Evolutionary conservation across 1,139 yeast species (phyloP), one percentile per base, ranked within the genome.

Genomic region (Geotrichum carabidarum): DNA sequence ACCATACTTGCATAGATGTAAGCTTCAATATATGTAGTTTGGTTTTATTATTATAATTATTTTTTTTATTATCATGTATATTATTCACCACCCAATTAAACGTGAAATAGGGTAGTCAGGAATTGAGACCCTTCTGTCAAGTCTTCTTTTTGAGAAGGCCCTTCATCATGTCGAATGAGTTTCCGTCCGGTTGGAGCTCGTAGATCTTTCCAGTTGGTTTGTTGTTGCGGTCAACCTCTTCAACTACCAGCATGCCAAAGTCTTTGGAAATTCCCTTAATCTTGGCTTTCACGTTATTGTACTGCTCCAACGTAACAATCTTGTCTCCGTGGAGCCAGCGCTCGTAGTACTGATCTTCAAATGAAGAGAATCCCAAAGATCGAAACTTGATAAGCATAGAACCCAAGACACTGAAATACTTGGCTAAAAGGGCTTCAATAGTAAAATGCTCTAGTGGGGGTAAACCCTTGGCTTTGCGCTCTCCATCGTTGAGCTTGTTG

Each of bases 171-270:
- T 94, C 99, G 67, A 94, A 94, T 1, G 97, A 88, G 68, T 94
- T 94, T 0, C 99, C 99, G 68, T 94, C 99, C 0, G 99, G 99
- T 68, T 90, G 98, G 49, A 94, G 73, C 63, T 88, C 86, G 61
- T 78, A 82, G 2, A 68, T 71, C 43, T 53, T 61, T 0, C 88
- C 86, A 2, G 82, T 80, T 12, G 73, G 72, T 42, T 32, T 50
- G 38, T 49, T 32, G 17, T 63, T 65, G 42, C 76, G 76, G 17
- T 70, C 65, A 7, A 82, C 70, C 61, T 87, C 96, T 57, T 81
- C 82, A 1, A 88, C 99, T 27, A 84, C 71, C 56, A 94, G 72
- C 70, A 91, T 74, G 0, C 99, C 99, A 67, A 83, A 86, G 53
- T 89, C 95, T 1, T 78, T 74, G 0, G 95, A 84, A 45, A 94